These are phyloP conservation scores for Mortierella sp. DNA, from an alignment of 371 early-diverging fungal genomes.

Conservation along the genomic window DNA sequence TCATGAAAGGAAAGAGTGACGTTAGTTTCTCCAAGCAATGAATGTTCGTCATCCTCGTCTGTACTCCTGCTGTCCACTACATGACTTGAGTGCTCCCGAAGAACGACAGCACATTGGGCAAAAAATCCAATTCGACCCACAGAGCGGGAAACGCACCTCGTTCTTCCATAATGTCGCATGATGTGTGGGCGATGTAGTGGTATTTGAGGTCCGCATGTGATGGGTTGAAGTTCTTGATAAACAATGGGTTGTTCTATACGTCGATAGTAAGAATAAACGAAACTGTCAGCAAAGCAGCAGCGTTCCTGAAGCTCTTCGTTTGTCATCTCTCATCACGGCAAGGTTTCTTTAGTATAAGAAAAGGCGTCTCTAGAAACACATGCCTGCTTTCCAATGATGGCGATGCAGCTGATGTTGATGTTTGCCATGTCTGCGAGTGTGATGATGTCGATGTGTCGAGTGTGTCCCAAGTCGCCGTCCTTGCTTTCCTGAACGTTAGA, in stretches of 20 bases:
- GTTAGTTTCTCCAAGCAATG: neutral
- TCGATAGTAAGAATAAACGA: neutral
- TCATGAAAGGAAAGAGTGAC: neutral
- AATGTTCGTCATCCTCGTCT: neutral
- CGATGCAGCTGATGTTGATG: conserved; percentile 81
- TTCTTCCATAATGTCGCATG: conserved; percentile 91
- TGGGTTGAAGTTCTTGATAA: conserved; percentile 80
- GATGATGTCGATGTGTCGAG: neutral
- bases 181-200: conserved; percentile 90
- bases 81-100: no score
- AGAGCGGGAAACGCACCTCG: conserved; percentile 63
- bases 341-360: neutral
- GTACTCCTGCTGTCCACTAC: neutral
- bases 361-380: neutral
- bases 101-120: neutral
- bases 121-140: neutral
- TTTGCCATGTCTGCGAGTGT: conserved; percentile 49
- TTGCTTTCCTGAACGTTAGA: neutral
- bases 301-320: neutral
- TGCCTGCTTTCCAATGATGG: conserved; percentile 78
- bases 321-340: neutral
- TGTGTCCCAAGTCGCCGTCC: neutral
- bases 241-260: conserved; percentile 86
- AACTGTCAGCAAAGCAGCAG: neutral
- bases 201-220: conserved; percentile 86